phyloP scores from a whole-genome alignment of 371 early-diverging fungal species.

The Mucor saturninus region DNA sequence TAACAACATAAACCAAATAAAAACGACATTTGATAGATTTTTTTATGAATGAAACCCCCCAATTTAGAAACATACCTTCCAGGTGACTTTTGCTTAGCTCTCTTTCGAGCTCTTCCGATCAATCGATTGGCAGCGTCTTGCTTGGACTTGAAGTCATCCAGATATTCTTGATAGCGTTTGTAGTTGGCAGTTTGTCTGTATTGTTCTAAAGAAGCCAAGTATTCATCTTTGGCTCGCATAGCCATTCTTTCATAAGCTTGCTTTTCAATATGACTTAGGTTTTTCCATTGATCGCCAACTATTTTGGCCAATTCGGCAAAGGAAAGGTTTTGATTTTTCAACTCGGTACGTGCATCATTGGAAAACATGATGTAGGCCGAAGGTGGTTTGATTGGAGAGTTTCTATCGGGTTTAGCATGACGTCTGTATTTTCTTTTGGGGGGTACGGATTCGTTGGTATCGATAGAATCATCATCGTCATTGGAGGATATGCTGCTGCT shows the following conservation, averaged over 20 bases:
- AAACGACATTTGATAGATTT: no score
- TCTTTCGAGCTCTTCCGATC: slow-evolving; percentile 29
- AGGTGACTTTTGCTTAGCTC: slow-evolving; percentile 32
- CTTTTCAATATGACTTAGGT: slow-evolving; percentile 36
- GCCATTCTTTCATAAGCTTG: slow-evolving; percentile 48
- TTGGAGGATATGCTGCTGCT: slow-evolving; percentile 29
- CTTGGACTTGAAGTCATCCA: slow-evolving; percentile 46
- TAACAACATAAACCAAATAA: no score
- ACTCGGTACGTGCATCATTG: slow-evolving; percentile 43
- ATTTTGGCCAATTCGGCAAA: slow-evolving; percentile 53
- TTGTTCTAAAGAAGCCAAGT: slow-evolving; percentile 31
- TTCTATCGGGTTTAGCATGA: slow-evolving; percentile 53
- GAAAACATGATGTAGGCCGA: slow-evolving; percentile 62
- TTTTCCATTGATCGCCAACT: slow-evolving; percentile 59
- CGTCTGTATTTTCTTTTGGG: slow-evolving; percentile 52
- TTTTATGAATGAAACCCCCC: no score
- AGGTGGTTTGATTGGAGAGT: slow-evolving; percentile 54
- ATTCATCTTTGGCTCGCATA: slow-evolving; percentile 44
- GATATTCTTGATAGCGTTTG: slow-evolving; percentile 47
- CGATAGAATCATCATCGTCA: slow-evolving; percentile 31
- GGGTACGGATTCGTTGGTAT: slow-evolving; percentile 19
- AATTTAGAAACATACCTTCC: slow-evolving; percentile 21
- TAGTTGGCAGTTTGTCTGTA: slow-evolving; percentile 40
- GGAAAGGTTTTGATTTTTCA: slow-evolving; percentile 39
- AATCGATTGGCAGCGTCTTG: slow-evolving; percentile 43